These are phyloP conservation scores for Neocucurbitaria cava DNA, from an alignment of 2,329 filamentous ascomycete genomes.

Conservation along the genomic window DNA sequence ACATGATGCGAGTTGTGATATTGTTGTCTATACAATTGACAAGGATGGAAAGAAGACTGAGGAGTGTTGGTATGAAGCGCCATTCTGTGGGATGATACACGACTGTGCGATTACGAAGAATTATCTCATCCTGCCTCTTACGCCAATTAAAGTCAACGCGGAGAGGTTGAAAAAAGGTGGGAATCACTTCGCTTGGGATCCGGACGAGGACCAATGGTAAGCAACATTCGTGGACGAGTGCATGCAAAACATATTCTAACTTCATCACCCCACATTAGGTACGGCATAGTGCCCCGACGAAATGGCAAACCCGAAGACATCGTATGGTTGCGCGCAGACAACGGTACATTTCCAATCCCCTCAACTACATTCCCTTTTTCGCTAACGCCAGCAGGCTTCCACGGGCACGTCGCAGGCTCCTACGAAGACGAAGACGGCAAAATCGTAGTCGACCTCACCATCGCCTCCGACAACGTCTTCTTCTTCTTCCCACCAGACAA, in stretches of 20 bases:
- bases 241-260: background rate
- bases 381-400: slow-evolving; percentile 39
- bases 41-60: slow-evolving; percentile 47
- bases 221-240: background rate
- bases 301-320: slow-evolving; percentile 61
- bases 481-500: slow-evolving; percentile 51
- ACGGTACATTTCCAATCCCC: slow-evolving; percentile 47
- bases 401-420: slow-evolving; percentile 52
- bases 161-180: slow-evolving; percentile 49
- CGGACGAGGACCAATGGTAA: slow-evolving; percentile 60
- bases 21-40: slow-evolving; percentile 51
- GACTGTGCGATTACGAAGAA: slow-evolving; percentile 51
- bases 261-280: slow-evolving; percentile 25
- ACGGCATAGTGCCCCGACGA: slow-evolving; percentile 60
- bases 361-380: background rate
- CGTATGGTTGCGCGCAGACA: slow-evolving; percentile 60
- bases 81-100: slow-evolving; percentile 50
- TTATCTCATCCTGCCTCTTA: slow-evolving; percentile 49
- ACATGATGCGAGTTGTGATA: slow-evolving; percentile 43
- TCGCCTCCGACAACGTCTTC: slow-evolving; percentile 54
- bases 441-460: slow-evolving; percentile 49
- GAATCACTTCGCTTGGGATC: slow-evolving; percentile 52
- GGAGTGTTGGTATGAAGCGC: slow-evolving; percentile 51
- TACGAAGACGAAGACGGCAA: slow-evolving; percentile 50
- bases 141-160: slow-evolving; percentile 45